Base-by-base conservation (phyloP, 441 rosid species). In the Pelargonium citronellum region DNA sequence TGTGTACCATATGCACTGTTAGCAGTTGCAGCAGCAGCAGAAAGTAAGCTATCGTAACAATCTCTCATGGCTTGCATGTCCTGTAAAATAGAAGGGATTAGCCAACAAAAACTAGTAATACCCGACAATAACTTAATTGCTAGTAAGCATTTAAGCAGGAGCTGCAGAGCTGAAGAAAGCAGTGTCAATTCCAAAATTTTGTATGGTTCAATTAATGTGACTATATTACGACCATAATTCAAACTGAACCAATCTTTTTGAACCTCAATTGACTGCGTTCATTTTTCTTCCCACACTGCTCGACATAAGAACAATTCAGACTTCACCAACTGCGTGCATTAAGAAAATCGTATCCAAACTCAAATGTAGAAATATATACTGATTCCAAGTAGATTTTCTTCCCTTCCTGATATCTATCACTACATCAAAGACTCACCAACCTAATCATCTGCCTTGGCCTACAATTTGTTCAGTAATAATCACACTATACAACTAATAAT, bases 21-120 rank as follows among this genome's bases (percentile, higher is more conserved):
- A 20, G 98, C 98, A 0, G 90, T 86, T 10, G 89, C 96, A 47
- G 98, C 96, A 70, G 99, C 99, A 0, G 97, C 97, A 66, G 96
- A 81, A 74, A 95, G 94, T 71, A 95, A 84, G 82, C 98, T 89
- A 80, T 95, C 99, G 15, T 92, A 95, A 79, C 98, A 89, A 64
- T 87, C 81, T 79, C 87, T 85, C 92, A 95, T 91, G 61, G 83
- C 88, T 78, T 85, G 96, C 98, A 95, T 86, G 57, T 91, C 96
- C 99, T 95, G 77, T n/a, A 69, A 69, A 70, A n/a, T 53, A 70
- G 39, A 69, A 78, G 66, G 19, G 3, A 7, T 19, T 2, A 19
- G 20, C 7, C 9, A 57, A 57, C 62, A 57, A 30, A 30, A 30
- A 30, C 37, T 30, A 30, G 5, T 30, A 30, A 30, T 30, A 30